Evolutionary conservation across 345 rosid species (phyloP), one percentile per base, ranked within the genome.

Genomic region (Limnanthes douglasii): DNA sequence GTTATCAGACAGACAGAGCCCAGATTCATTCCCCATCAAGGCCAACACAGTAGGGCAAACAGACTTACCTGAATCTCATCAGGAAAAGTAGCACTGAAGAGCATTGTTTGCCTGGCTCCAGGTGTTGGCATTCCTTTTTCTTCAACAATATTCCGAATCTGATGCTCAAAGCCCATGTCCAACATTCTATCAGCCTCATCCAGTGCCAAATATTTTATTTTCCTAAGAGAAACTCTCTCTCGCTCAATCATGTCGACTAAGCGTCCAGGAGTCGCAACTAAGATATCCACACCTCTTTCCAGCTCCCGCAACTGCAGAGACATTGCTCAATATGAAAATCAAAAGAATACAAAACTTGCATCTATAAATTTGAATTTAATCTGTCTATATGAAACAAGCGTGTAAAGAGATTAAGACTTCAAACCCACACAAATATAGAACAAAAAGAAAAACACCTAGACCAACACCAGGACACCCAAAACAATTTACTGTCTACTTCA

Each of bases 81-180:
- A 1, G 78, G 78, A 46, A 71, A 71, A 5, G 74, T 71, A 13
- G 74, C 78, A 51, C 78, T 71, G 45, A 63, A 71, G 20, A 71
- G 61, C 73, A 71, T 24, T 3, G 73, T 71, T 50, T 71, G 78
- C 42, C 78, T 63, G 21, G 39, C 17, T 30, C 61, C 70, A 8
- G 68, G 45, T 11, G 71, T 48, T 31, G 78, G 78, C 73, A 71
- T 66, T 36, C 34, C 78, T 62, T 54, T 60, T 48, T 47, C 61
- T 41, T 72, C 56, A 4, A 57, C 74, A 41, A 72, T 67, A 54
- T 52, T 59, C 42, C 79, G 28, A 21, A 72, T 72, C 49, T 72
- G 79, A 11, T 57, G 79, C 48, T 68, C 79, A 50, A 72, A 72
- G 17, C 79, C 79, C 79, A 67, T 72, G n/a, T n/a, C n/a, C n/a